These are phyloP conservation scores for Colletotrichum aenigma DNA, from an alignment of 2,329 filamentous ascomycete genomes.

Conservation along the genomic window DNA sequence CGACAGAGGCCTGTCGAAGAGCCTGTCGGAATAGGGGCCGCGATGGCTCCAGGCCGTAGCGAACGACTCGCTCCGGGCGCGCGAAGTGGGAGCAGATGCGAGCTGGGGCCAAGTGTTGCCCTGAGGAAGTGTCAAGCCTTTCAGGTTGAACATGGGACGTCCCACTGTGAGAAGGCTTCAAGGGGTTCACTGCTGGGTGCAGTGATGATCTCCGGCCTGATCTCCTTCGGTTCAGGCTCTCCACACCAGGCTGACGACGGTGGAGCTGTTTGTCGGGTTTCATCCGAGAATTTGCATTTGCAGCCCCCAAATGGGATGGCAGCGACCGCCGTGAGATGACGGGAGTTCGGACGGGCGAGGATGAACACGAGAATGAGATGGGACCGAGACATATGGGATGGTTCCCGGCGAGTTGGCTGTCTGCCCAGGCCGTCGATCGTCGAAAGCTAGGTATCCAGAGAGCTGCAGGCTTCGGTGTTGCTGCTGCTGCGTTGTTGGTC, in stretches of 20 bases:
- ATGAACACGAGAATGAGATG: neutral
- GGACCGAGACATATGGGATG: constrained; percentile 1
- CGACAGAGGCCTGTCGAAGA: constrained; percentile 7
- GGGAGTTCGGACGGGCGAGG: neutral
- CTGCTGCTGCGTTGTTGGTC: neutral
- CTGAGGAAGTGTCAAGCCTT: neutral
- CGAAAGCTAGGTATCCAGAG: neutral
- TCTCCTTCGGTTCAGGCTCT: neutral
- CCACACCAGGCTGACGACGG: neutral
- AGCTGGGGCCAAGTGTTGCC: neutral
- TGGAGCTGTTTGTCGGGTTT: constrained; percentile 3
- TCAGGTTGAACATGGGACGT: neutral
- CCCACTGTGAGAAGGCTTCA: neutral
- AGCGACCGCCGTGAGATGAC: neutral
- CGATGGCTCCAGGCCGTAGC: neutral
- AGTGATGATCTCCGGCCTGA: constrained; percentile 5
- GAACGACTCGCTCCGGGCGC: neutral
- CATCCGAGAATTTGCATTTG: constrained; percentile 13
- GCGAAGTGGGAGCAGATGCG: neutral
- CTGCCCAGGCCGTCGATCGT: neutral
- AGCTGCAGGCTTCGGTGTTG: neutral
- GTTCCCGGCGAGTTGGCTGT: neutral
- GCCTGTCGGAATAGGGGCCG: neutral
- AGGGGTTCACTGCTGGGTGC: neutral
- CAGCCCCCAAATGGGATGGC: neutral